Base-by-base conservation (phyloP, 75 land plant species). In the Pseudotsuga menziesii region DNA sequence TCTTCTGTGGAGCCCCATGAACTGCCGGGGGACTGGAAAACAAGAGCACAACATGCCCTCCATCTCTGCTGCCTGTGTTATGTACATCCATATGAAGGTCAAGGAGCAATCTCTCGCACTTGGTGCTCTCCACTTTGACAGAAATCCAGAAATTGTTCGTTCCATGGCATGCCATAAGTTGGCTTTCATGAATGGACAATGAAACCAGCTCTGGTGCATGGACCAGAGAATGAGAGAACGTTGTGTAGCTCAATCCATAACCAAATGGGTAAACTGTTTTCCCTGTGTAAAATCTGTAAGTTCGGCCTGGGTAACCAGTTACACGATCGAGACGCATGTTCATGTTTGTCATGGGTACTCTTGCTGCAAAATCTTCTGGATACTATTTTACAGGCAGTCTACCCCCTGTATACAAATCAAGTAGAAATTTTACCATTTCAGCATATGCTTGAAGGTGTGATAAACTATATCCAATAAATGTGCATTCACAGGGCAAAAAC, bases 251-350 rank as follows among this genome's bases (percentile, higher is more conserved):
- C 75, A 95, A 78, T 27, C 99, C 99, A 81, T 92, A 78, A 6
- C 99, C 99, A 78, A 97, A 97, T 25, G 60, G 15, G 69, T 79
- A 97, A 35, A 97, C 77, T 0, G 83, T 72, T 35, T 80, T 78
- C 5, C 94, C 98, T 16, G 85, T 92, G 88, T 95, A 95, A 85
- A 96, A 96, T 23, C 99, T 83, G 80, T 96, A 96, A 4, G 91
- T 92, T 22, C 99, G 77, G 4, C 99, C 99, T 6, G 99, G 99
- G 82, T 90, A 96, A 2, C 93, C 98, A 17, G 88, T 83, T 14
- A 84, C 48, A 52, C 90, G 83, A 58, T 94, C 79, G 7, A 98
- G 90, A 58, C 98, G 82, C 99, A 96, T 96, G 78, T 82, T 87
- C 99, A 94, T 94, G 85, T 96, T 80, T 62, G 96, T 87, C 99